These are phyloP conservation scores for Chlamydomonas incerta DNA, from an alignment of 139 green algal species.

Conservation along the genomic window DNA sequence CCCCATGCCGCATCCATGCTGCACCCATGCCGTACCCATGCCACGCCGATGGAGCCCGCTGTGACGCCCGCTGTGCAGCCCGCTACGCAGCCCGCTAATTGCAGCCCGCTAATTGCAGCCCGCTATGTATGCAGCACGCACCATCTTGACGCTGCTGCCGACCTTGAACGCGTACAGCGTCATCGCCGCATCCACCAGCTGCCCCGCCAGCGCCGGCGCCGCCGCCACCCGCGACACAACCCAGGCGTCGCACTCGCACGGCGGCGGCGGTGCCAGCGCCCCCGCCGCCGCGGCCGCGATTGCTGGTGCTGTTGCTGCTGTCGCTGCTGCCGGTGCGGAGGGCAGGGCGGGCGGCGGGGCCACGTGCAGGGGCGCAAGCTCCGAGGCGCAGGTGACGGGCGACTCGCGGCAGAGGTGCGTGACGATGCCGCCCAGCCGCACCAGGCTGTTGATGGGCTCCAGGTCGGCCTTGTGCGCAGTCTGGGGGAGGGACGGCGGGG, in stretches of 20 bases:
- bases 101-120: too few relatives aligned
- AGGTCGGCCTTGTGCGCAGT: slow-evolving; percentile 32
- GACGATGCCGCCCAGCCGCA: slow-evolving; percentile 75
- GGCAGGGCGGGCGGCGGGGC: background rate
- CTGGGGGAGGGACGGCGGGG: background rate
- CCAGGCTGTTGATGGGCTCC: slow-evolving; percentile 55
- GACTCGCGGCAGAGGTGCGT: slow-evolving; percentile 74
- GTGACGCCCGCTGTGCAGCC: too few relatives aligned
- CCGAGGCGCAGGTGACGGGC: slow-evolving; percentile 13
- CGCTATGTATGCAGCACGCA: background rate
- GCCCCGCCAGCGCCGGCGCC: background rate
- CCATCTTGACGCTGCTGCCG: slow-evolving; percentile 22
- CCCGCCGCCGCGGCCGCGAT: background rate
- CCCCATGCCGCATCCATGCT: too few relatives aligned
- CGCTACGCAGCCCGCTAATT: too few relatives aligned
- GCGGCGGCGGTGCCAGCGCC: background rate
- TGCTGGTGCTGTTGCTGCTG: background rate
- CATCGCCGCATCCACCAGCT: slow-evolving; percentile 76
- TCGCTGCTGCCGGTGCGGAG: background rate
- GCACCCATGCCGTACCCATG: too few relatives aligned
- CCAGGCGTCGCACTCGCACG: background rate
- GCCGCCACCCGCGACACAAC: background rate
- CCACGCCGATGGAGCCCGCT: too few relatives aligned
- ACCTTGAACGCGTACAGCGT: slow-evolving; percentile 74
- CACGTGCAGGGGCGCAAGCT: slow-evolving; percentile 41